Conservation (phyloP, 2,329 filamentous ascomycete species). For the Calonectria hongkongensis region DNA sequence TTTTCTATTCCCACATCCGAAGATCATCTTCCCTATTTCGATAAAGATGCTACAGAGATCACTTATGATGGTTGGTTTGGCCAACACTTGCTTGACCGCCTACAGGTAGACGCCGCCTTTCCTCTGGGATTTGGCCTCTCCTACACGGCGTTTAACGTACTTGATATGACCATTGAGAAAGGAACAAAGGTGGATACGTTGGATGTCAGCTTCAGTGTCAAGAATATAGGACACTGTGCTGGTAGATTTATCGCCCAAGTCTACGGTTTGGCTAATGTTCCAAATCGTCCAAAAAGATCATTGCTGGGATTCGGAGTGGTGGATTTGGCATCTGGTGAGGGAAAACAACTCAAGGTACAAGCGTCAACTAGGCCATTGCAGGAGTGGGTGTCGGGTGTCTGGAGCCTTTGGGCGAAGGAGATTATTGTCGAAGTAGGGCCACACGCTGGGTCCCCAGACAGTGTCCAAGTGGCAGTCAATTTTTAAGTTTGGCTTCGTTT, state of each 20-base stretch:
- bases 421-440: background rate
- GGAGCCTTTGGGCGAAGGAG: background rate
- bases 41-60: conserved; percentile 40
- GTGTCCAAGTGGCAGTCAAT: background rate
- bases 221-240: conserved; percentile 32
- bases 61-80: conserved; percentile 47
- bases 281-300: background rate
- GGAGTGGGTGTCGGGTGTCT: background rate
- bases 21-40: conserved; percentile 42
- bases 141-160: conserved; percentile 42
- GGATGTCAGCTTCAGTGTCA: background rate
- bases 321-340: background rate
- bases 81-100: conserved; percentile 44
- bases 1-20: conserved; percentile 47
- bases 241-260: conserved; percentile 47
- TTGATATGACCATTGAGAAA: background rate
- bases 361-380: background rate
- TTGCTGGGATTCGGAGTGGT: background rate
- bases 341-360: background rate
- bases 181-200: background rate
- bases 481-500: background rate
- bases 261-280: conserved; percentile 35
- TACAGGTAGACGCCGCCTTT: conserved; percentile 40
- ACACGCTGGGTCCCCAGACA: background rate
- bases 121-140: conserved; percentile 50